phyloP scores from a whole-genome alignment of 257 asterid species.

The Eustoma russellianum region DNA sequence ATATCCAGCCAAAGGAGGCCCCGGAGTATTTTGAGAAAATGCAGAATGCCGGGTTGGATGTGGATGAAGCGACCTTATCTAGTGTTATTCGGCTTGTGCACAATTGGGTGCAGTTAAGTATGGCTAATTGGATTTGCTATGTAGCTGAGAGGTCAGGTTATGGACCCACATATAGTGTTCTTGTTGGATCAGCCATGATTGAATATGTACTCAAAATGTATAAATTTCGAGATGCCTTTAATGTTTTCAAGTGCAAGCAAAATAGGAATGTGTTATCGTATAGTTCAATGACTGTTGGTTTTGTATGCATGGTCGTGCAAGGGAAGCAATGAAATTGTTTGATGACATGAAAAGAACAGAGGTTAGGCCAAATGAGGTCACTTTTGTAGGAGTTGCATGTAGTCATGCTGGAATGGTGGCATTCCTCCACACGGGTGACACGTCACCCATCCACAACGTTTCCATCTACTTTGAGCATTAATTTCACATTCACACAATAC shows the following conservation, averaged over 20 bases:
- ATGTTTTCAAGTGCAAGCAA: conserved; percentile 34
- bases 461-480: no score
- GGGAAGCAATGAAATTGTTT: conserved; percentile 47
- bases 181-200: conserved; percentile 67
- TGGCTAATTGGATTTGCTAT: conserved; percentile 47
- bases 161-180: conserved; percentile 30
- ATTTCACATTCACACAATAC: no score
- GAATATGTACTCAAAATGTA: conserved; percentile 90
- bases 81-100: conserved; percentile 76
- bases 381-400: conserved; percentile 76
- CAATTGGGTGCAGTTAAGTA: conserved; percentile 51
- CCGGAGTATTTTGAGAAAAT: conserved; percentile 56
- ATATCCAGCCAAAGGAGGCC: conserved; percentile 60
- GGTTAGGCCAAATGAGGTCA: conserved; percentile 55
- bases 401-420: conserved; percentile 67
- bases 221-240: conserved; percentile 47
- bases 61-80: conserved; percentile 58
- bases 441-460: no score
- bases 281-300: conserved; percentile 64
- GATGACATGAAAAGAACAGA: conserved; percentile 56
- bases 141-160: conserved; percentile 50
- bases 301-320: conserved; percentile 57
- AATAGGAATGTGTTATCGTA: conserved; percentile 56
- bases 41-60: conserved; percentile 47
- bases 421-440: no score